Evolutionary conservation across 805 yeast genomes (phyloP), one percentile per base, ranked within the genome.

Genomic region (Suhomyces sp.): DNA sequence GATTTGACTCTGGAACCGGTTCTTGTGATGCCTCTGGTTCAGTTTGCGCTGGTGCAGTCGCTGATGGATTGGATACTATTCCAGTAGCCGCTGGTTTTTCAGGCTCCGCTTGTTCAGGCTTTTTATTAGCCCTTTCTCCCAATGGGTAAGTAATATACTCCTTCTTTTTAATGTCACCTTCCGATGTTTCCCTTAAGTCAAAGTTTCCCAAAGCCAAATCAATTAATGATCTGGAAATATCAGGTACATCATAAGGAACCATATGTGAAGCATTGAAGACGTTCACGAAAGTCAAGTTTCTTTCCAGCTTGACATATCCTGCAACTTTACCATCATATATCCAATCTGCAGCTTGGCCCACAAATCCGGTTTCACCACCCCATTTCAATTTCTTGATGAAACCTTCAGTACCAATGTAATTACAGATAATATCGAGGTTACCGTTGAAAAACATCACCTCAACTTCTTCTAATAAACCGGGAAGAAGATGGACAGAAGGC

Each of bases 201-300:
- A 39, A 57, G 36, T 67, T 63, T 1, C 59, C 58, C 1, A 60
- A 47, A 18, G 70, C 48, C 15, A 76, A 41, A 50, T 87, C 88
- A 25, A 88, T 62, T 41, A 90, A 60, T 12, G 88, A 87, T 45
- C 88, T 70, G 6, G 90, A 75, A 18, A 75, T 70, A 29, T 71
- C 77, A 2, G 93, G 84, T 34, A 76, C 63, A 55, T 90, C 97
- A 46, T 76, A 81, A 1, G 98, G 95, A 17, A 88, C 93, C 98
- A 93, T 91, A 54, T 93, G 98, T 3, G 95, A 83, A 0, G 95
- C 78, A 47, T 86, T 77, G 54, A 62, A 76, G 2, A 91, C 77
- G 38, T 78, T 77, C 20, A 85, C 78, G 54, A 83, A 83, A 0
- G 96, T 83, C 50, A 91, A 65, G 51, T 87, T 86, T 43, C 86